Conservation (phyloP, 75 land plant genomes). For the Sequoiadendron giganteum region DNA sequence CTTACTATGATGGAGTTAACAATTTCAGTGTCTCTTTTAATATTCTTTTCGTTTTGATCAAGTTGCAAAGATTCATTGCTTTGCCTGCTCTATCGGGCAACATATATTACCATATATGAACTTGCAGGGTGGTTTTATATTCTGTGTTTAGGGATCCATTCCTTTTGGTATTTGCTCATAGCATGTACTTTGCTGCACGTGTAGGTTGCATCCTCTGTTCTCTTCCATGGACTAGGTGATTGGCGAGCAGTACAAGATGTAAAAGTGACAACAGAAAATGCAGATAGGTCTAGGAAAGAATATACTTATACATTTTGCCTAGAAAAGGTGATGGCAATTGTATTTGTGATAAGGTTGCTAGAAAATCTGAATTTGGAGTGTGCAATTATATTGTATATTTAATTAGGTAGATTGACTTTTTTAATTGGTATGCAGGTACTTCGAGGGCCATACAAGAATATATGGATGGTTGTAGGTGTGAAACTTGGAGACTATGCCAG, state of each 20-base stretch:
- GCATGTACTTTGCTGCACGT: neutral
- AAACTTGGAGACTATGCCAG: conserved; percentile 43
- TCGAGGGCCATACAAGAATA: conserved; percentile 41
- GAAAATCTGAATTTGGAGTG: neutral
- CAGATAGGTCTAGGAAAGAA: conserved; percentile 13
- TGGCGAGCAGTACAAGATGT: conserved; percentile 37
- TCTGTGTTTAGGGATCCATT: neutral
- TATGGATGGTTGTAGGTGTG: conserved; percentile 49
- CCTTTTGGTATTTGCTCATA: neutral
- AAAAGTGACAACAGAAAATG: conserved; percentile 18
- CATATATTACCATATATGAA: neutral
- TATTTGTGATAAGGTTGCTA: conserved; percentile 1
- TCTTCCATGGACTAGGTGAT: conserved; percentile 42
- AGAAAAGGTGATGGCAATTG: conserved; percentile 28
- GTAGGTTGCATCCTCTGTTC: conserved; percentile 33
- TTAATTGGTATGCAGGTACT: conserved; percentile 23
- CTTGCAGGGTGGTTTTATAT: neutral
- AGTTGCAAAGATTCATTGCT: neutral
- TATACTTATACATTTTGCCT: conserved; percentile 34
- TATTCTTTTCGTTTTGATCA: neutral
- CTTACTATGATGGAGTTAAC: neutral
- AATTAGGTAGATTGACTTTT: neutral
- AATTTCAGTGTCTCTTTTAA: neutral
- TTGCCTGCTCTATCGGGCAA: neutral
- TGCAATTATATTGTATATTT: neutral